Conservation (phyloP, 345 rosid species). For the Hibiscus tridactylites region DNA sequence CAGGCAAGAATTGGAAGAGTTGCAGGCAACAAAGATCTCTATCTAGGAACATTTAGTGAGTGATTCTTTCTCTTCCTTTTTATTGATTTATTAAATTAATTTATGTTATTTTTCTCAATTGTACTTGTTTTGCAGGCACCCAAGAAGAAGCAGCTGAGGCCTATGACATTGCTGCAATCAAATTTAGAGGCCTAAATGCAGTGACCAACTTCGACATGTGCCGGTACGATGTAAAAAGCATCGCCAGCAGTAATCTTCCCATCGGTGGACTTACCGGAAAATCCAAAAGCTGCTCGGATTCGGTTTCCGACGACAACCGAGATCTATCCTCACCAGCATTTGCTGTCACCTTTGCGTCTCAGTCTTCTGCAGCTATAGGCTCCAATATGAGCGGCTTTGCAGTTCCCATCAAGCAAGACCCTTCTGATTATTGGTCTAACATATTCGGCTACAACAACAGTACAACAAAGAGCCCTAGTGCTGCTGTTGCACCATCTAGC, state of each 20-base stretch:
- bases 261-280: slow-evolving; percentile 57
- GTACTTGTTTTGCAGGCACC: slow-evolving; percentile 24
- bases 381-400: slow-evolving; percentile 38
- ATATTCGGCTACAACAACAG: slow-evolving; percentile 37
- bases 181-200: slow-evolving; percentile 80
- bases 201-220: slow-evolving; percentile 91
- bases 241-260: slow-evolving; percentile 73
- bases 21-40: slow-evolving; percentile 92
- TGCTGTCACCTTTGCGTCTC: slow-evolving; percentile 31
- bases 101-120: background rate
- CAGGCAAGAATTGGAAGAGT: slow-evolving; percentile 95
- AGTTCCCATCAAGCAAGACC: slow-evolving; percentile 59
- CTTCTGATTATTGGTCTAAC: slow-evolving; percentile 60
- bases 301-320: slow-evolving; percentile 3
- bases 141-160: slow-evolving; percentile 31
- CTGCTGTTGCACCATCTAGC: slow-evolving; percentile 5
- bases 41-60: slow-evolving; percentile 91
- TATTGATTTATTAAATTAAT: background rate
- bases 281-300: slow-evolving; percentile 37
- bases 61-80: background rate
- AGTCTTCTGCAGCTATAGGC: slow-evolving; percentile 16
- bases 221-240: slow-evolving; percentile 84
- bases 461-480: slow-evolving; percentile 6
- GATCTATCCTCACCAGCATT: slow-evolving; percentile 28
- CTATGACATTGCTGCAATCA: slow-evolving; percentile 91